A percentile compares a stretch with the other conserved stretches of the same genome.
These are phyloP conservation scores for Nidularia pulvinata DNA, from an alignment of 768 basidiomycete genomes.

Conservation along the genomic window DNA sequence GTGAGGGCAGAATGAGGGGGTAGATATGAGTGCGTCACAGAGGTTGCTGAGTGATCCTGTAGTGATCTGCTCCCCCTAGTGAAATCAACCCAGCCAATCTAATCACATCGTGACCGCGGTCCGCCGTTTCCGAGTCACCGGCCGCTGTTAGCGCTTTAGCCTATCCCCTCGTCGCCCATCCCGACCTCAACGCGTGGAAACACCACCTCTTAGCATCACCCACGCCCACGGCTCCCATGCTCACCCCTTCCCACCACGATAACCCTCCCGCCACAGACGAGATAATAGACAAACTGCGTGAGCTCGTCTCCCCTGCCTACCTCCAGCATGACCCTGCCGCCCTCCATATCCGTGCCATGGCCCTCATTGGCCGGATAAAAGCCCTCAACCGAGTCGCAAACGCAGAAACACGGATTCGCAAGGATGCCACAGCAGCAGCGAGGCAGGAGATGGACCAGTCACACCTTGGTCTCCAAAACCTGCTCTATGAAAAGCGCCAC, in stretches of 20 bases:
- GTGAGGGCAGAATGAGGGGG: not conserved
- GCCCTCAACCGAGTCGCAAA: slow-evolving; percentile 77
- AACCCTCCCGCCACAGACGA: slow-evolving; percentile 40
- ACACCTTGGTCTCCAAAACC: slow-evolving; percentile 82
- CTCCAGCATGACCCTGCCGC: slow-evolving; percentile 44
- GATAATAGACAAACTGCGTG: slow-evolving; percentile 61
- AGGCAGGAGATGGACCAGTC: slow-evolving; percentile 91
- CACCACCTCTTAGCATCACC: not conserved
- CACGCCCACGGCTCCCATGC: not conserved
- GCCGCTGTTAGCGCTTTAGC: too few relatives aligned
- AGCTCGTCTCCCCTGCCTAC: slow-evolving; percentile 51
- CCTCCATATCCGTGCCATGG: slow-evolving; percentile 66
- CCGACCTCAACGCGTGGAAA: not conserved
- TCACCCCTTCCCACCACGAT: not conserved
- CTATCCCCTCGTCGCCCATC: not conserved
- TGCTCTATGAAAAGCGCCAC: slow-evolving; percentile 88
- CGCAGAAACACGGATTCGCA: slow-evolving; percentile 59
- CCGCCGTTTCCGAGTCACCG: not conserved
- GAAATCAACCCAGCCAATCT: not conserved
- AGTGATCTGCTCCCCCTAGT: not conserved
- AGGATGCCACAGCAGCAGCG: slow-evolving; percentile 76
- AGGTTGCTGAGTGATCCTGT: not conserved
- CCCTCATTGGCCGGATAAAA: slow-evolving; percentile 81
- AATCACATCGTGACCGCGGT: not conserved
- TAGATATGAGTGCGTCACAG: not conserved